Evolutionary conservation across 495 filamentous ascomycete genomes (phyloP).

Genomic region (Terfezia boudieri): DNA sequence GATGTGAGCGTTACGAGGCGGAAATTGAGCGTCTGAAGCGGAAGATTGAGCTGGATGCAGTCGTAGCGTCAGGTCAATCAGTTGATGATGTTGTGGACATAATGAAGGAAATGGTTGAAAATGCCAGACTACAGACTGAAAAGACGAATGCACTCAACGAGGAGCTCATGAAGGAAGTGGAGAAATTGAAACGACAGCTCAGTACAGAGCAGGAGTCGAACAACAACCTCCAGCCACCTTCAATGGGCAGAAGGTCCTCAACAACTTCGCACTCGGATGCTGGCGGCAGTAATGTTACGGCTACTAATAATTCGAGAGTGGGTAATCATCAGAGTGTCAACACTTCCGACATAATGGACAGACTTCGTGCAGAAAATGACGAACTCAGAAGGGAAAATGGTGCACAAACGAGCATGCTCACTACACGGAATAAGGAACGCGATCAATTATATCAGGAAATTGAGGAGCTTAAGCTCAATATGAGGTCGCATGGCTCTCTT

Average conservation of each 20-base stretch:
- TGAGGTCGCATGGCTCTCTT: conserved; percentile 26
- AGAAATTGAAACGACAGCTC: conserved; percentile 28
- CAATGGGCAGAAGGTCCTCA: neutral
- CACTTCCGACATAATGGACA: neutral
- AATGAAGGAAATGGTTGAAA: conserved; percentile 56
- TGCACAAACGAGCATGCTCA: conserved; percentile 93
- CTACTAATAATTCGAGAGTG: neutral
- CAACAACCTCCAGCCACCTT: conserved; percentile 20
- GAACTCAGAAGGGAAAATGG: conserved; percentile 79
- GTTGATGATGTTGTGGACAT: conserved; percentile 9
- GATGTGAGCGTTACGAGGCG: conserved; percentile 56
- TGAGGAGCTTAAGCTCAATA: conserved; percentile 76
- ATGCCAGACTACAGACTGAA: conserved; percentile 72
- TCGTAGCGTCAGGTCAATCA: neutral
- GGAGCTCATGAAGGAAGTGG: conserved; percentile 62
- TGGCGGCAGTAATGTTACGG: neutral
- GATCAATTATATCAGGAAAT: conserved; percentile 91
- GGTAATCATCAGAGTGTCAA: neutral
- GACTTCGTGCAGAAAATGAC: conserved; percentile 69
- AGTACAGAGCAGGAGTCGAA: conserved; percentile 23
- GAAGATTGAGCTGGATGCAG: conserved; percentile 27
- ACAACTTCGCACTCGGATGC: neutral
- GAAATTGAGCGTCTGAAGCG: conserved; percentile 61
- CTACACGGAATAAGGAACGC: conserved; percentile 82
- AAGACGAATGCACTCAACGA: conserved; percentile 77